Evolutionary conservation across 2,329 filamentous ascomycete genomes (phyloP).

Genomic region (Rachicladosporium sp.): DNA sequence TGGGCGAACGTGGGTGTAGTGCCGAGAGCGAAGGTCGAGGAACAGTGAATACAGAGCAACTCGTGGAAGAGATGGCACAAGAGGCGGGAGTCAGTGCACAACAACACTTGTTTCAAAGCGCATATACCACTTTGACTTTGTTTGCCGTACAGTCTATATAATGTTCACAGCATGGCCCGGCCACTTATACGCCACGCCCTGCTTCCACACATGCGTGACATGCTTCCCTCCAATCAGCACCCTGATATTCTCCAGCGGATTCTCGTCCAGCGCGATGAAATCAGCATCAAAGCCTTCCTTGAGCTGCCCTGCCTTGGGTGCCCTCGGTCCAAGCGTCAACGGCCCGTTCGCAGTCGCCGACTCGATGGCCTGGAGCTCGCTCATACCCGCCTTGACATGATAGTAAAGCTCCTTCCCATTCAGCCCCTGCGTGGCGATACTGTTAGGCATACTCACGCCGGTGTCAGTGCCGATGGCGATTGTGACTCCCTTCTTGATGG

Average conservation of each 20-base stretch:
- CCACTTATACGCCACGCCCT: constrained; percentile 30
- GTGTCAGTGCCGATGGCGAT: constrained; percentile 39
- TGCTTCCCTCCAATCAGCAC: constrained; percentile 25
- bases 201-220: constrained; percentile 38
- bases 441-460: constrained; percentile 10
- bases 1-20: too few species aligned
- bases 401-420: constrained; percentile 37
- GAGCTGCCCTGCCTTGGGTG: constrained; percentile 33
- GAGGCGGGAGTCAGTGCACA: too few species aligned
- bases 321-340: constrained; percentile 33
- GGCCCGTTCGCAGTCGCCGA: constrained; percentile 37
- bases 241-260: constrained; percentile 34
- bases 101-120: too few species aligned
- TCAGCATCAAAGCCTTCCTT: constrained; percentile 37
- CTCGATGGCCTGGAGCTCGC: constrained; percentile 39
- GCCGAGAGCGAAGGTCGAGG: too few species aligned
- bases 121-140: too few species aligned
- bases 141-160: background rate
- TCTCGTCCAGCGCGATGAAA: constrained; percentile 33
- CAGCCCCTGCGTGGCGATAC: constrained; percentile 14
- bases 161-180: constrained; percentile 12
- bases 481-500: constrained; percentile 32
- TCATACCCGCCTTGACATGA: constrained; percentile 39
- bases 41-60: too few species aligned
- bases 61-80: too few species aligned